These are phyloP conservation scores for Trichosporon sp. DNA, from an alignment of 1,284 basidiomycete species.

Conservation along the genomic window DNA sequence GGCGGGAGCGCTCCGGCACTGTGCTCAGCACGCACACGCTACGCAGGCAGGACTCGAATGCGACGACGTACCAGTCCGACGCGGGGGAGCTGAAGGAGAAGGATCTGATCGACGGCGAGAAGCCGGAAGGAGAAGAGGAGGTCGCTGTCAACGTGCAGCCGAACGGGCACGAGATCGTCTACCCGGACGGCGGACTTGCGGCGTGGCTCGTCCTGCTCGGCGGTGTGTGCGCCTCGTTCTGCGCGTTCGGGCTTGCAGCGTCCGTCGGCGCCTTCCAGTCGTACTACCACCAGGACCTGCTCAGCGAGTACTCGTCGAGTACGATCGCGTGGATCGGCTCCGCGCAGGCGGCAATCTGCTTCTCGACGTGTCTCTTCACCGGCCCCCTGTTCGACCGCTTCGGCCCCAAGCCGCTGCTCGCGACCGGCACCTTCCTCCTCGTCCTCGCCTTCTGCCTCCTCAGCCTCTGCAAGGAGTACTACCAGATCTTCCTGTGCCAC, in stretches of 20 bases:
- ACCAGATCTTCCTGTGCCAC: constrained; percentile 14
- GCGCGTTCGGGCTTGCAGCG: constrained; percentile 38
- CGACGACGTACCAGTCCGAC: background rate
- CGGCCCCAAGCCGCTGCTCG: constrained; percentile 33
- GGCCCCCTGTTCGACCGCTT: constrained; percentile 40
- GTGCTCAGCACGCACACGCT: constrained; percentile 2
- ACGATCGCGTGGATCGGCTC: constrained; percentile 41
- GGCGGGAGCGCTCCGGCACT: constrained; percentile 13
- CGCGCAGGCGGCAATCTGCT: constrained; percentile 34
- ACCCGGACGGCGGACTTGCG: constrained; percentile 30
- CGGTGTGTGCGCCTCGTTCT: constrained; percentile 35
- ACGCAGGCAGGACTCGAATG: background rate
- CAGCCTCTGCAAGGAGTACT: constrained; percentile 17
- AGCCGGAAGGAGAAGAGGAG: constrained; percentile 11
- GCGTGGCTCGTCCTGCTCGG: constrained; percentile 33
- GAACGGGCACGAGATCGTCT: constrained; percentile 20
- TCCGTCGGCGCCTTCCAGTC: constrained; percentile 39
- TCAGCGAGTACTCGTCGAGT: constrained; percentile 28
- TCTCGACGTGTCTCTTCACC: constrained; percentile 32
- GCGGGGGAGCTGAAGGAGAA: constrained; percentile 1
- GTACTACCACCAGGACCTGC: constrained; percentile 31
- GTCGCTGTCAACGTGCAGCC: constrained; percentile 23
- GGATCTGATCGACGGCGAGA: constrained; percentile 5
- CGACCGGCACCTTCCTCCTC: constrained; percentile 26
- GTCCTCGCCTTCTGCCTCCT: constrained; percentile 32